These are phyloP conservation scores for Raddia guianensis DNA, from an alignment of 176 grass and related monocot species.

Conservation along the genomic window DNA sequence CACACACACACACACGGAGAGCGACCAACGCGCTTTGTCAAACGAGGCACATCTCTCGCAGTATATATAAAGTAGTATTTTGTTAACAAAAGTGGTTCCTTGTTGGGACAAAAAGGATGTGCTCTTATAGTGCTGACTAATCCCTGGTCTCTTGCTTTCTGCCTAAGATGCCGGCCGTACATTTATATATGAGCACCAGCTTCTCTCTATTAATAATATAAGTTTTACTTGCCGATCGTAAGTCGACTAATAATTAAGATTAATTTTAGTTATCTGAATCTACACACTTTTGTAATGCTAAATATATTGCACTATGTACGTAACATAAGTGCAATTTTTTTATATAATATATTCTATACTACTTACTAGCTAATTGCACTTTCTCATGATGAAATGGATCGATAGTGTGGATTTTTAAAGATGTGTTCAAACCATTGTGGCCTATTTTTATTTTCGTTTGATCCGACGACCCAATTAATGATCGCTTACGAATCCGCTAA, in stretches of 20 bases:
- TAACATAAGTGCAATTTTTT: too few species aligned
- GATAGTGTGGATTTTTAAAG: neutral
- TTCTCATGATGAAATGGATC: neutral
- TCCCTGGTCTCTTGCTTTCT: conserved; percentile 24
- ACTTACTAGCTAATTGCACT: too few species aligned
- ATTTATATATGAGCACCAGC: neutral
- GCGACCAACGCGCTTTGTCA: conserved; percentile 1
- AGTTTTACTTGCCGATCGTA: too few species aligned
- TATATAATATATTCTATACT: neutral
- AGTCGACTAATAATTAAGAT: too few species aligned
- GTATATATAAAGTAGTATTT: neutral
- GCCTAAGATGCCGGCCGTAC: conserved; percentile 39
- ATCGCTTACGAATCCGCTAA: too few species aligned
- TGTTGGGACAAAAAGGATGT: conserved; percentile 28
- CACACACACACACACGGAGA: too few species aligned
- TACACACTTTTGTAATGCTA: too few species aligned
- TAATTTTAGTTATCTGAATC: too few species aligned
- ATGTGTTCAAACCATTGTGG: too few species aligned
- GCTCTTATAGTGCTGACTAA: conserved; percentile 4
- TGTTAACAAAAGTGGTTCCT: conserved; percentile 4
- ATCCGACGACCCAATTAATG: too few species aligned
- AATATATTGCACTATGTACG: too few species aligned
- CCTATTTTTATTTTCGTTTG: too few species aligned
- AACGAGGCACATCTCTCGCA: neutral
- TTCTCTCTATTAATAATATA: neutral